Conservation (phyloP, 495 filamentous ascomycete species). For the Sabuloglossum arenarium region DNA sequence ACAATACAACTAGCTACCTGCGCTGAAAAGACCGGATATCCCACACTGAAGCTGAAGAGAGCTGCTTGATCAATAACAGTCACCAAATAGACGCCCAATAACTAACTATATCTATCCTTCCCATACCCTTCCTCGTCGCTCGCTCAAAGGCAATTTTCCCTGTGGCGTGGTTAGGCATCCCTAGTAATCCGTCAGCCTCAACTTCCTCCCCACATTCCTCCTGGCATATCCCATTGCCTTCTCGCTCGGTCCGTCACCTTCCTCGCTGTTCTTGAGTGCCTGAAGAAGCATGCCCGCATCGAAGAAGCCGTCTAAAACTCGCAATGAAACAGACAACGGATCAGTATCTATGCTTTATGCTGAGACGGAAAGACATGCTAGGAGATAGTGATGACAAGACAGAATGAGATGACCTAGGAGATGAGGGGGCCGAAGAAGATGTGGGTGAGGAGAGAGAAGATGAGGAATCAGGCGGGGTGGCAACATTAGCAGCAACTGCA, state of each 20-base stretch:
- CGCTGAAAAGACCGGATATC: too few species aligned
- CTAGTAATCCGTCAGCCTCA: conserved; percentile 4
- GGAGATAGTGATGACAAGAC: not conserved
- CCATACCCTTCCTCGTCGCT: too few species aligned
- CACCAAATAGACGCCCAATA: too few species aligned
- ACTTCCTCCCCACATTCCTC: conserved; percentile 1
- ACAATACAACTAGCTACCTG: too few species aligned
- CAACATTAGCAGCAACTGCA: not conserved
- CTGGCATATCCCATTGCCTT: not conserved
- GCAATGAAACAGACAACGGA: conserved; percentile 2
- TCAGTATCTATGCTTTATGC: conserved; percentile 11
- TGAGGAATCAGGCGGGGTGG: not conserved
- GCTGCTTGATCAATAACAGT: too few species aligned
- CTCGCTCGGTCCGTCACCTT: not conserved
- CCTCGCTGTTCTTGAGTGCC: conserved; percentile 27
- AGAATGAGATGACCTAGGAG: not conserved
- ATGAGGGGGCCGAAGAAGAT: not conserved
- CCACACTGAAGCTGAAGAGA: too few species aligned
- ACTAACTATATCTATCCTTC: too few species aligned
- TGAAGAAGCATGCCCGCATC: conserved; percentile 85
- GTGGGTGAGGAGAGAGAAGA: conserved; percentile 5
- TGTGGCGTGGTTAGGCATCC: not conserved
- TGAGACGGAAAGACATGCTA: conserved; percentile 2
- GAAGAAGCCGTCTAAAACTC: conserved; percentile 68
- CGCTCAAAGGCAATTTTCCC: too few species aligned